Base-by-base conservation (phyloP, 2,329 filamentous ascomycete species). In the Venturia pyrina region DNA sequence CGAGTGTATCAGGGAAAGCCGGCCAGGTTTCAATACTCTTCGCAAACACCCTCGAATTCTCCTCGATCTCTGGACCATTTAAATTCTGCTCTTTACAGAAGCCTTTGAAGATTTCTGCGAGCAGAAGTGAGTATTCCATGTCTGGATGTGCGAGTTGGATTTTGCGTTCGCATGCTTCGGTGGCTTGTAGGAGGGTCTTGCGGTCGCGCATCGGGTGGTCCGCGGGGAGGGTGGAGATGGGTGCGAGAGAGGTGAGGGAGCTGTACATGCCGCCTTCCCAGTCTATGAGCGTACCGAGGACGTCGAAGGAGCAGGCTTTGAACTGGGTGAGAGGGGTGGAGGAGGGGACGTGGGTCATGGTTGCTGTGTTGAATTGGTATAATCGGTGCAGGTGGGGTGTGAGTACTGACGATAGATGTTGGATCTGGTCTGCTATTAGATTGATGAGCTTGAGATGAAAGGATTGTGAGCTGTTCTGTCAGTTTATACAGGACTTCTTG, bases 251-350 rank as follows among this genome's bases (percentile, higher is more conserved):
- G 5, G 80, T 72, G 1, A 91, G 79, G 3, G 82, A 80, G 2
- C 75, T 69, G 63, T 82, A 75, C 66, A 91, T 82, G 67, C 88
- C 88, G n/a, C 78, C 73, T 74, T 91, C 87, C 89, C 88, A 91
- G 78, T 67, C 66, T 43, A 67, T 66, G 53, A 67, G 64, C n/a
- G 64, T 67, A 41, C 64, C 66, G 43, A 46, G 61, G 43, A 67
- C 44, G 24, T 67, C 64, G 46, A 67, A 67, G 37, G 85, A 87
- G 62, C 91, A 83, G 67, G 84, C 75, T 32, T 76, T 76, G 73
- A 67, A 67, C 41, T 56, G 32, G 43, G 65, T 67, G 28, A 67
- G 56, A n/a, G 65, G 61, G 32, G 57, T 66, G 37, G 37, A 37
- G 48, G 64, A 46, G 19, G 64, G 64, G 4, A 59, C 61, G 60